phyloP scores from a whole-genome alignment of 768 basidiomycete species.

The Lactifluus piperatus region DNA sequence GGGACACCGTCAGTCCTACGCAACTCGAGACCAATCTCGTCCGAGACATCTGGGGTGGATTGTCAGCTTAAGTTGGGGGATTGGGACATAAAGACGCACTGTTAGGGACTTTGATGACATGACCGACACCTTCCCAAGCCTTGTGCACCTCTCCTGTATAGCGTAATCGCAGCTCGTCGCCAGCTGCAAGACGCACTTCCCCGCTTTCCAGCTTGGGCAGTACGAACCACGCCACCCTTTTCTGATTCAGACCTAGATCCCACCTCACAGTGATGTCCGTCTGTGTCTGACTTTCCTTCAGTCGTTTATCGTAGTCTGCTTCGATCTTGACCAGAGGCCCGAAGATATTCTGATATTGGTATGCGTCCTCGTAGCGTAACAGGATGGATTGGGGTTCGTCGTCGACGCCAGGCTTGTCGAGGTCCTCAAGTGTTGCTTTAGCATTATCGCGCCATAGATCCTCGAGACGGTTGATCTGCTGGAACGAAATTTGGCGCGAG shows the following conservation, averaged over 20 bases:
- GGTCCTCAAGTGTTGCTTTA: conserved; percentile 88
- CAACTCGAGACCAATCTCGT: conserved; percentile 94
- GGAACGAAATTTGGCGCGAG: conserved; percentile 93
- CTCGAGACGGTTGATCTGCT: conserved; percentile 94
- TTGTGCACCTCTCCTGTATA: conserved; percentile 87
- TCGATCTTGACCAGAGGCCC: conserved; percentile 99
- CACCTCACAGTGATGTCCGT: conserved; percentile 93
- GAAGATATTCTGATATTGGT: conserved; percentile 99
- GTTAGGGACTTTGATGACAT: conserved; percentile 98
- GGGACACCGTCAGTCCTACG: conserved; percentile 88
- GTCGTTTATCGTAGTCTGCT: conserved; percentile 95
- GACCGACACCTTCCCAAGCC: conserved; percentile 94
- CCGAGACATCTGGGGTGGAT: conserved; percentile 73
- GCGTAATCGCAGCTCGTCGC: conserved; percentile 87
- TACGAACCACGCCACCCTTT: conserved; percentile 96
- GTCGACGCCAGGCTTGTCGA: conserved; percentile 95
- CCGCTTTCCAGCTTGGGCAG: conserved; percentile 97
- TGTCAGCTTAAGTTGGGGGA: conserved; percentile 8
- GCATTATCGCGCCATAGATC: conserved; percentile 98
- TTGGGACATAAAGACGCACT: conserved; percentile 46
- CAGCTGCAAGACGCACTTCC: conserved; percentile 92
- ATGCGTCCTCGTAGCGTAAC: conserved; percentile 93
- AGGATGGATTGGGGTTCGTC: conserved; percentile 94
- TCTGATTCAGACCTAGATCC: conserved; percentile 98
- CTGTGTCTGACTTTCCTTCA: conserved; percentile 98